phyloP scores from a whole-genome alignment of 1,139 yeast genomes.

The Protomyces inundatus region DNA sequence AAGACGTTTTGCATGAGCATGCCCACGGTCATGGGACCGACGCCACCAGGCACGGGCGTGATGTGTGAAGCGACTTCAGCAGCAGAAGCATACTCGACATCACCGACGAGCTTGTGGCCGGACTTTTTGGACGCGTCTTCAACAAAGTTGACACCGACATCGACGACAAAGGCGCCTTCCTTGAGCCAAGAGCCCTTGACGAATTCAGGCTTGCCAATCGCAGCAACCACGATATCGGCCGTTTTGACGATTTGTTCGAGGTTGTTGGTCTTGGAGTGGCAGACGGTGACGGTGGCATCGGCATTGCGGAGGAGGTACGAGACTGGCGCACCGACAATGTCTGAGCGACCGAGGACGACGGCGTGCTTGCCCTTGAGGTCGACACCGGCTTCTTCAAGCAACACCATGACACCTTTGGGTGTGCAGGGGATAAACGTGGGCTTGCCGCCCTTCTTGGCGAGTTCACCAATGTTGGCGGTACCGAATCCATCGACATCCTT shows the following conservation, averaged over 20 bases:
- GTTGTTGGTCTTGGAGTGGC: constrained; percentile 71
- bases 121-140: constrained; percentile 70
- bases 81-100: constrained; percentile 74
- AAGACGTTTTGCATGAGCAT: constrained; percentile 86
- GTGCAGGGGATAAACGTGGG: constrained; percentile 92
- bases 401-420: constrained; percentile 85
- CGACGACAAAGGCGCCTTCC: constrained; percentile 78
- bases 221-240: constrained; percentile 90
- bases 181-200: constrained; percentile 89
- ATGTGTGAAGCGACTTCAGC: constrained; percentile 61
- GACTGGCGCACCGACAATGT: constrained; percentile 92
- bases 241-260: constrained; percentile 54
- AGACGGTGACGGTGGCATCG: constrained; percentile 80
- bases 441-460: constrained; percentile 79
- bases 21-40: constrained; percentile 99
- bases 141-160: constrained; percentile 91
- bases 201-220: constrained; percentile 78
- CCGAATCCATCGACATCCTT: constrained; percentile 98
- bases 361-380: constrained; percentile 70
- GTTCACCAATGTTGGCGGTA: constrained; percentile 82
- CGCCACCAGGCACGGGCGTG: constrained; percentile 99
- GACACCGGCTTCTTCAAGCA: constrained; percentile 61
- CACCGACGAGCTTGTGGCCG: constrained; percentile 88
- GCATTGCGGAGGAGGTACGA: constrained; percentile 72
- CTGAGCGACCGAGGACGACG: constrained; percentile 94